Evolutionary conservation across 352 stramenopile species (phyloP).

Genomic region (Phytophthora palmivora): DNA sequence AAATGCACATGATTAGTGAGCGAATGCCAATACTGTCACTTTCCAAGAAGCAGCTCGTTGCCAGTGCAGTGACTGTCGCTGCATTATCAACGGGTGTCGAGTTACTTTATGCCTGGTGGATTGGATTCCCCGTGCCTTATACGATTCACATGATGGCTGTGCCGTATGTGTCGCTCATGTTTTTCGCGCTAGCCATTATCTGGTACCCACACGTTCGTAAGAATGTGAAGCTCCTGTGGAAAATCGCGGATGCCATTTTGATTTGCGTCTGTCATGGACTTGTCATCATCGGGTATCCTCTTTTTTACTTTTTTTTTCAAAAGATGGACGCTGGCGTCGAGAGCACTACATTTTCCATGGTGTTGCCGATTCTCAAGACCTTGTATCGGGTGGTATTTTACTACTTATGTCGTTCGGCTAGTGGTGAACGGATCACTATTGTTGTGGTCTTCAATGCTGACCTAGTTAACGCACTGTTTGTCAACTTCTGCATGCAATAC

Average conservation of each 20-base stretch:
- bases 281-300: constrained; percentile 26
- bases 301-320: constrained; percentile 31
- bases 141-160: constrained; percentile 28
- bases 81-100: constrained; percentile 10
- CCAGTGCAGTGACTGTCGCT: constrained; percentile 11
- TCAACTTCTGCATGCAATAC: constrained; percentile 43
- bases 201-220: constrained; percentile 17
- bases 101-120: constrained; percentile 15
- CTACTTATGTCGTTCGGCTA: constrained; percentile 27
- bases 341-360: constrained; percentile 7
- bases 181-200: constrained; percentile 14
- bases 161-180: constrained; percentile 29
- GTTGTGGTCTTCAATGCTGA: constrained; percentile 45
- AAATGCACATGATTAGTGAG: constrained; percentile 25
- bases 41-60: constrained; percentile 16
- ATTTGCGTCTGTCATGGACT: constrained; percentile 18
- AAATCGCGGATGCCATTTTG: constrained; percentile 16
- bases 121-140: constrained; percentile 25
- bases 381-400: constrained; percentile 18
- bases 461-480: constrained; percentile 37
- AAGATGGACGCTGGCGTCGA: constrained; percentile 3
- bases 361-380: constrained; percentile 8
- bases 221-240: constrained; percentile 1
- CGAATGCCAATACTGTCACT: constrained; percentile 14
- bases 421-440: constrained; percentile 23